Evolutionary conservation across 106 monocot genomes (phyloP).

Genomic region (Dioscorea zingiberensis): DNA sequence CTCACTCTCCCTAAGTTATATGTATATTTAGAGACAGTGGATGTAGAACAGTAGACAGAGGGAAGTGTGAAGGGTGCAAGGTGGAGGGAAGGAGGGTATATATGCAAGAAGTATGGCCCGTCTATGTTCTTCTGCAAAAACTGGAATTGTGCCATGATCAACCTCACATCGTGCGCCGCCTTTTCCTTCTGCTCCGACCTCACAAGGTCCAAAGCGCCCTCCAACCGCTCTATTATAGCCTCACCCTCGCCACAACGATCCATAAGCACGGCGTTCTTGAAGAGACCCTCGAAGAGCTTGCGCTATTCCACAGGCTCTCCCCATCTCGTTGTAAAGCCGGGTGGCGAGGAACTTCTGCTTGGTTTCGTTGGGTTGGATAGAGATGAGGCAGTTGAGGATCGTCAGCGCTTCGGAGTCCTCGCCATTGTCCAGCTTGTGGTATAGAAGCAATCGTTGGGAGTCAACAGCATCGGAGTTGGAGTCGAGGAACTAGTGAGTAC

Average conservation of each 20-base stretch:
- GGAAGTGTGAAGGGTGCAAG: neutral
- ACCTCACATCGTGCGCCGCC: conserved; percentile 46
- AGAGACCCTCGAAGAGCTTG: conserved; percentile 44
- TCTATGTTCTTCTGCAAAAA: conserved; percentile 69
- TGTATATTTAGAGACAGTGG: neutral
- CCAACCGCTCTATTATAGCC: conserved; percentile 31
- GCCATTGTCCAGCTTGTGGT: conserved; percentile 43
- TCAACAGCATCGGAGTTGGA: too few species aligned
- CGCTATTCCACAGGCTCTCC: conserved; percentile 32
- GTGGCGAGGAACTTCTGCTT: conserved; percentile 76
- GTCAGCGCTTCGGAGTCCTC: conserved; percentile 47
- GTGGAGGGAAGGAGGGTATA: too few species aligned
- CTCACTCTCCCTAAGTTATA: neutral
- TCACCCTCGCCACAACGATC: conserved; percentile 46
- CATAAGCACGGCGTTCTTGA: conserved; percentile 70
- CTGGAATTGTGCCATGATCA: conserved; percentile 70
- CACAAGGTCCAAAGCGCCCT: conserved; percentile 46
- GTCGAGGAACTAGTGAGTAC: too few species aligned
- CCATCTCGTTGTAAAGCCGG: conserved; percentile 49
- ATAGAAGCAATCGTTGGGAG: conserved; percentile 20
- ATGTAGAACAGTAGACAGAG: neutral
- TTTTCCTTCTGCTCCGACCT: conserved; percentile 26
- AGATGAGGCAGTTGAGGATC: conserved; percentile 47
- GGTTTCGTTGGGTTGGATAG: conserved; percentile 36
- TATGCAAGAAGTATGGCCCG: conserved; percentile 66